Evolutionary conservation across 2,329 filamentous ascomycete genomes (phyloP), one percentile per base, ranked within the genome.

Genomic region (Pyricularia grisea): DNA sequence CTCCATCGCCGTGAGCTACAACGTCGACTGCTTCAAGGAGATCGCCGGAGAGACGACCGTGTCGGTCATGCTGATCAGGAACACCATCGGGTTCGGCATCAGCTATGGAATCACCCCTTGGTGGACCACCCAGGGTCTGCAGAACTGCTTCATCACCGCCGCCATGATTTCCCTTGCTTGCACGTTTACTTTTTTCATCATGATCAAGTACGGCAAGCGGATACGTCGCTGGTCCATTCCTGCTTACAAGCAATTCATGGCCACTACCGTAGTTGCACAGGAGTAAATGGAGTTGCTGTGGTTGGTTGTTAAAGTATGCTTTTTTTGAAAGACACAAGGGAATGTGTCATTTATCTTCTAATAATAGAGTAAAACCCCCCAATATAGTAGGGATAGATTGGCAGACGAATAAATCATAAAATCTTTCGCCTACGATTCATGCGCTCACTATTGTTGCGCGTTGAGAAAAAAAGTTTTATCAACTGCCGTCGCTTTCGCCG

Each of bases 1-100:
- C 12, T 77, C 77, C 28, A 71, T 81, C 17, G 77, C 75, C 61
- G 74, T 82, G n/a, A 76, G 77, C 7, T 83, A 83, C 70, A 75
- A 76, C 68, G 78, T 82, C 60, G 81, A 82, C 73, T 79, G 77
- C 68, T 82, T 73, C 73, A 75, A 77, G 73, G 75, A 75, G 9
- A 74, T 76, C 28, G 71, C 68, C 31, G 74, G 73, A 50, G 71
- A 74, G 33, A 67, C 71, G 4, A 73, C 71, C 3, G 71, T 70
- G 3, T 65, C 72, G 9, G 67, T 76, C 65, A 76, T 76, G 33
- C 64, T 76, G 30, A 71, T 76, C 64, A 73, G 74, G 42, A 75
- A 75, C 70, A 72, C 71, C 12, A 70, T 76, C 23, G 72, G 72
- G 17, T 76, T 76, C 61, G 74, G 69, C 64, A 72, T 77, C 66